Evolutionary conservation across 2,329 filamentous ascomycete genomes (phyloP), one percentile per base, ranked within the genome.

Genomic region (Claviceps digitariae): DNA sequence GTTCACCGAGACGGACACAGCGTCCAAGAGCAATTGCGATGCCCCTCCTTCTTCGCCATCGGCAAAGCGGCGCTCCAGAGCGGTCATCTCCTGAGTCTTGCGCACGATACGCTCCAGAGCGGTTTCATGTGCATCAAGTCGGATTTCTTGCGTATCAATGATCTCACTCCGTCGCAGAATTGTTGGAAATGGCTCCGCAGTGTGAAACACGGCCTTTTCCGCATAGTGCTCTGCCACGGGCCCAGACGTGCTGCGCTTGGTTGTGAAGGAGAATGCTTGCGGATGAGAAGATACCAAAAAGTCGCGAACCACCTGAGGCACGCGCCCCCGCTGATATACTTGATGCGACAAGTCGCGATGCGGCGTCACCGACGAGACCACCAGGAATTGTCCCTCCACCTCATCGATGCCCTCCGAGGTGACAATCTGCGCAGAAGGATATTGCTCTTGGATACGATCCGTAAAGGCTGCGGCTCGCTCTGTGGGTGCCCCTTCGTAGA

Each of bases 91-190:
- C 55, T 87, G 81, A 1, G 91, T 95, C 73, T 96, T 96, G 55
- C 90, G 82, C 61, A 88, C 84, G 34, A 93, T 91, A 17, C 91
- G 83, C 66, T 97, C 91, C 56, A 97, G 75, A 0, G 86, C 91
- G n/a, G 89, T 90, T 67, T 96, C 86, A 55, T 93, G 74, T 7
- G 90, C 83, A 34, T 78, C 79, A 27, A 96, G 74, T 12, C 76
- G 76, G 20, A 89, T 67, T 49, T 84, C 83, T 20, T 83, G 78
- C 1, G 79, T 75, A 7, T 80, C 74, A 15, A 94, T 71, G 56
- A 97, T 86, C 69, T 96, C 90, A 60, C 88, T 95, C 53, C 90
- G 81, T 34, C 89, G 81, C 27, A 96, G 72, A 49, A 97, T 94
- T 1, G 90, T 96, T 1, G 91, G 93, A 71, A 97, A 97, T 0